These are phyloP conservation scores for Paracoccidioides brasiliensis DNA, from an alignment of 2,329 filamentous ascomycete genomes.

Conservation along the genomic window DNA sequence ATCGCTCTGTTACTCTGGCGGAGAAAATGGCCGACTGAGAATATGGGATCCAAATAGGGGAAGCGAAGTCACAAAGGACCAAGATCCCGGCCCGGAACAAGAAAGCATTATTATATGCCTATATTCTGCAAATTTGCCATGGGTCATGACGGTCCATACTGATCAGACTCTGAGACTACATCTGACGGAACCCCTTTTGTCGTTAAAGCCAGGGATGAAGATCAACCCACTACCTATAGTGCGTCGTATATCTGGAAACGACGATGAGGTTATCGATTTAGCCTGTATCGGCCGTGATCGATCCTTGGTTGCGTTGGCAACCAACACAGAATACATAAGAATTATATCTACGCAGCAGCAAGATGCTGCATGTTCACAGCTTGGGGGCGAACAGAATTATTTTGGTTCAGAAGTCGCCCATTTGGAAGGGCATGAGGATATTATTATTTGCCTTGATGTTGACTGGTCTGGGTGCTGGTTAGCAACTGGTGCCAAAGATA, in stretches of 20 bases:
- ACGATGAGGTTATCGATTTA: conserved; percentile 95
- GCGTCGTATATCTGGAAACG: conserved; percentile 81
- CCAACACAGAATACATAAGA: conserved; percentile 86
- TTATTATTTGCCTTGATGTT: conserved; percentile 84
- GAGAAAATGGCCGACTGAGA: conserved; percentile 67
- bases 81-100: conserved; percentile 46
- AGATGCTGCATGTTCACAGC: conserved; percentile 14
- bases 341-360: conserved; percentile 51
- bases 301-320: conserved; percentile 76
- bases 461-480: conserved; percentile 98
- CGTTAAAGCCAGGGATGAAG: conserved; percentile 29
- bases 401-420: conserved; percentile 84
- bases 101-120: conserved; percentile 61
- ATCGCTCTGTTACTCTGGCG: conserved; percentile 65
- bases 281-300: conserved; percentile 70
- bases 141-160: conserved; percentile 69
- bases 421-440: conserved; percentile 83
- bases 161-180: conserved; percentile 81
- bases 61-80: conserved; percentile 64
- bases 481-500: conserved; percentile 91
- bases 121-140: conserved; percentile 50
- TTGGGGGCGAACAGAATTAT: conserved; percentile 39
- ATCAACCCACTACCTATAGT: conserved; percentile 49
- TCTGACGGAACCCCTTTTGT: conserved; percentile 32
- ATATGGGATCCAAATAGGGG: conserved; percentile 72